A percentile compares a stretch with the other conserved stretches of the same genome.
phyloP scores from a whole-genome alignment of 345 rosid species.

The Conringia planisiliqua region DNA sequence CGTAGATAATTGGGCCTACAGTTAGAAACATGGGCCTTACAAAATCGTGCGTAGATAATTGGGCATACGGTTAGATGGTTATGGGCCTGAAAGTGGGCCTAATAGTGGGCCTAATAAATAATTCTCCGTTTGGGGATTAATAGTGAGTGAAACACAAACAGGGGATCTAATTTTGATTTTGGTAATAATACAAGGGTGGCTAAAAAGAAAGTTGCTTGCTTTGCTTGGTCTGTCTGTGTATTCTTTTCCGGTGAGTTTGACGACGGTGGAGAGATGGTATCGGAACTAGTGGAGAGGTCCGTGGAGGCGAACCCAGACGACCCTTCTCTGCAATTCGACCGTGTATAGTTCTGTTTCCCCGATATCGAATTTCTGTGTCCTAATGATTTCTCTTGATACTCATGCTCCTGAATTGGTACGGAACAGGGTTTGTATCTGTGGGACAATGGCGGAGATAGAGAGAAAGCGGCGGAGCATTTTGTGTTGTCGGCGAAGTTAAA shows the following conservation, averaged over 20 bases:
- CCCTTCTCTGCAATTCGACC: slow-evolving; percentile 52
- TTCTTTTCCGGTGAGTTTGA: slow-evolving; percentile 22
- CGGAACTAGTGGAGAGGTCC: slow-evolving; percentile 46
- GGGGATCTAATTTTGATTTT: not conserved
- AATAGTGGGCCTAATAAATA: too few species aligned
- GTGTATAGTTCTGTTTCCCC: slow-evolving; percentile 29
- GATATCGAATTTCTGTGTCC: not conserved
- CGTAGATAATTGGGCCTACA: too few species aligned
- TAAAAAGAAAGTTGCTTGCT: not conserved
- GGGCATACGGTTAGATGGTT: not conserved
- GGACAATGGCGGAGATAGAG: slow-evolving; percentile 45
- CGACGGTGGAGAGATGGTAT: slow-evolving; percentile 15
- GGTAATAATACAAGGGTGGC: not conserved
- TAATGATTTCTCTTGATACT: not conserved
- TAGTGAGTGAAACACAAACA: not conserved
- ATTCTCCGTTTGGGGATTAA: not conserved
- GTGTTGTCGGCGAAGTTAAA: slow-evolving; percentile 63
- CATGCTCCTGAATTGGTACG: not conserved
- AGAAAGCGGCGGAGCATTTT: slow-evolving; percentile 77
- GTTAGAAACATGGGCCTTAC: not conserved
- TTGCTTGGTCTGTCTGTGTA: not conserved
- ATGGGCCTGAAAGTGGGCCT: too few species aligned
- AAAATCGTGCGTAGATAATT: not conserved
- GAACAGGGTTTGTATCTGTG: slow-evolving; percentile 67
- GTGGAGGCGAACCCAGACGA: slow-evolving; percentile 70